Evolutionary conservation across 2,329 filamentous ascomycete genomes (phyloP).

Genomic region (Aphanoascus verrucosus): DNA sequence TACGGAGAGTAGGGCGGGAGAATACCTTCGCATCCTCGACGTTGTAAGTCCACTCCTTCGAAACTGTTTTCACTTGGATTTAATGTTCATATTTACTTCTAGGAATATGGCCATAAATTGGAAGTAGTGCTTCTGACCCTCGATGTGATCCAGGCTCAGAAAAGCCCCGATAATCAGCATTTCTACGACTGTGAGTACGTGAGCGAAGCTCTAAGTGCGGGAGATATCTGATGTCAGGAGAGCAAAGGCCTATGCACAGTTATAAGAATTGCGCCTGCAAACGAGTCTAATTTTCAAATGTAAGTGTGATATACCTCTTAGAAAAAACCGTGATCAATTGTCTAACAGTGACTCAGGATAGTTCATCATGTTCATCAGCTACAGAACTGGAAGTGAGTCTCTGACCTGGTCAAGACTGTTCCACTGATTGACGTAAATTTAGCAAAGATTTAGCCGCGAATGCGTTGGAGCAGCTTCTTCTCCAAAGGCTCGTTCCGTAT

Average conservation of each 20-base stretch:
- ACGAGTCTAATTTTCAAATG: slow-evolving; percentile 53
- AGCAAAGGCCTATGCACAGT: slow-evolving; percentile 48
- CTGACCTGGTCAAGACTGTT: slow-evolving; percentile 32
- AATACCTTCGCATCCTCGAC: slow-evolving; percentile 51
- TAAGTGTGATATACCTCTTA: slow-evolving; percentile 20
- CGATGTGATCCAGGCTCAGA: slow-evolving; percentile 46
- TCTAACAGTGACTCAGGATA: slow-evolving; percentile 30
- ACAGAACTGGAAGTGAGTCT: slow-evolving; percentile 42
- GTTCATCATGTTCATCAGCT: slow-evolving; percentile 59
- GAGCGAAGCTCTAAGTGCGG: not conserved
- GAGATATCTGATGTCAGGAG: not conserved
- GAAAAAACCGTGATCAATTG: not conserved
- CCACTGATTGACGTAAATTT: slow-evolving; percentile 1
- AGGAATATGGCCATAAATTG: slow-evolving; percentile 53
- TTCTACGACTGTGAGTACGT: slow-evolving; percentile 33
- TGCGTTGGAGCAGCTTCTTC: slow-evolving; percentile 55
- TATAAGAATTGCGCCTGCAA: slow-evolving; percentile 49
- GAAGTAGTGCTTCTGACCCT: slow-evolving; percentile 58
- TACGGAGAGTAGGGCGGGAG: slow-evolving; percentile 42
- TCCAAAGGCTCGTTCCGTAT: slow-evolving; percentile 43
- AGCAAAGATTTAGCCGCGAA: slow-evolving; percentile 32
- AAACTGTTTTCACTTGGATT: not conserved
- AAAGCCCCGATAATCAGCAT: slow-evolving; percentile 27
- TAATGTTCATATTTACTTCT: slow-evolving; percentile 17
- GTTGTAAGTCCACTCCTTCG: slow-evolving; percentile 13